Percentiles rank a stretch among this genome's conserved stretches.
phyloP scores from a whole-genome alignment of 371 early-diverging fungal genomes.

The Dinochytrium kinnereticum region DNA sequence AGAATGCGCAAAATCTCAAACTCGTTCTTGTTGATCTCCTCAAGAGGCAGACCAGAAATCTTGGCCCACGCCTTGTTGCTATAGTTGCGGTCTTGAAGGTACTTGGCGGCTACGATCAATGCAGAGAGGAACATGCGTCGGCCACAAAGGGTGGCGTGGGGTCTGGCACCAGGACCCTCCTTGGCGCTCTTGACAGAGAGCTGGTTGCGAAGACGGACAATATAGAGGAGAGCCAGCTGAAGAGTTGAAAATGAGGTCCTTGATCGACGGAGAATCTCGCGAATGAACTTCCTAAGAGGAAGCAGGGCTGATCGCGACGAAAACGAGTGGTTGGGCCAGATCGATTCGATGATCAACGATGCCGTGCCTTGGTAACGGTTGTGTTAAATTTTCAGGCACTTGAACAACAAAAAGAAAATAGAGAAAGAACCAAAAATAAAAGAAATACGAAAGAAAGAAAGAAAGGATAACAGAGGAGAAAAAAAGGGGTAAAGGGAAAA shows the following conservation, averaged over 20 bases:
- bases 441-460: neutral
- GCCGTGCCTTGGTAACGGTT: slow-evolving; percentile 25
- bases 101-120: slow-evolving; percentile 56
- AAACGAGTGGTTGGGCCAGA: slow-evolving; percentile 46
- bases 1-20: slow-evolving; percentile 43
- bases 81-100: slow-evolving; percentile 55
- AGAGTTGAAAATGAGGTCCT: slow-evolving; percentile 76
- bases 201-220: slow-evolving; percentile 43
- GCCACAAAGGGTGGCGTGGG: slow-evolving; percentile 33
- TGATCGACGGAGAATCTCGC: slow-evolving; percentile 73
- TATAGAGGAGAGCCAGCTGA: slow-evolving; percentile 59
- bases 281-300: slow-evolving; percentile 62
- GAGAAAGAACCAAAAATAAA: neutral
- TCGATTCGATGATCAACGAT: slow-evolving; percentile 43
- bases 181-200: slow-evolving; percentile 7
- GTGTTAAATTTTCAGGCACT: too few species aligned
- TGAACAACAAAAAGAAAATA: too few species aligned
- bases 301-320: slow-evolving; percentile 35
- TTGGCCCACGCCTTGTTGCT: slow-evolving; percentile 57
- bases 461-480: neutral
- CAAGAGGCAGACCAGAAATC: slow-evolving; percentile 49
- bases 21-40: slow-evolving; percentile 53
- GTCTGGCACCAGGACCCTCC: neutral
- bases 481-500: neutral
- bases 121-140: slow-evolving; percentile 52